Evolutionary conservation across 2,329 filamentous ascomycete species (phyloP).

Genomic region (Microdochium paspali): DNA sequence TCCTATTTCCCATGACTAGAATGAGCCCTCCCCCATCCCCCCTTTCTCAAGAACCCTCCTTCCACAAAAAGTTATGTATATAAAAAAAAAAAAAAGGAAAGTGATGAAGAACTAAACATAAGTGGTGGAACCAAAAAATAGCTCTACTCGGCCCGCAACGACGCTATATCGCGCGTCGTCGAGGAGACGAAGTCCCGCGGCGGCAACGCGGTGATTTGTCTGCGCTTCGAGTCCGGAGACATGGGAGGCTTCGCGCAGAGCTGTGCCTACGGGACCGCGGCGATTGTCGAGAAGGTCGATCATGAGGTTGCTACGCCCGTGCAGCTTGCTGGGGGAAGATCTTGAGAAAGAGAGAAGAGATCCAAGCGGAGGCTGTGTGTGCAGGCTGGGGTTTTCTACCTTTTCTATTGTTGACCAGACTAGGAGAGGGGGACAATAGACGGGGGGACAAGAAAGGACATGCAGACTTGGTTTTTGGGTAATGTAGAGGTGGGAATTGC

Average conservation of each 20-base stretch:
- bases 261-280: slow-evolving; percentile 51
- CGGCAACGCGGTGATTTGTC: slow-evolving; percentile 49
- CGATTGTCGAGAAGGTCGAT: slow-evolving; percentile 45
- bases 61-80: too few relatives aligned
- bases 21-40: too few relatives aligned
- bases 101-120: not conserved
- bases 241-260: slow-evolving; percentile 47
- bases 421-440: too few relatives aligned
- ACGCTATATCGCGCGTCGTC: slow-evolving; percentile 45
- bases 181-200: slow-evolving; percentile 46
- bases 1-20: too few relatives aligned
- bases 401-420: too few relatives aligned
- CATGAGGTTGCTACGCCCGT: slow-evolving; percentile 7
- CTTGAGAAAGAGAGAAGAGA: not conserved
- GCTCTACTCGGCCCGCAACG: slow-evolving; percentile 49
- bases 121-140: slow-evolving; percentile 5
- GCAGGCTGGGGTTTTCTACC: too few relatives aligned
- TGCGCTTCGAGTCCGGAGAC: slow-evolving; percentile 48
- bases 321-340: slow-evolving; percentile 6
- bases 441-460: too few relatives aligned
- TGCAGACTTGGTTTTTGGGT: too few relatives aligned
- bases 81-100: not conserved
- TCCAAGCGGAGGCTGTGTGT: not conserved
- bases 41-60: too few relatives aligned
- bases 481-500: too few relatives aligned